phyloP scores from a whole-genome alignment of 139 green algal genomes.

The Micractinium conductrix region DNA sequence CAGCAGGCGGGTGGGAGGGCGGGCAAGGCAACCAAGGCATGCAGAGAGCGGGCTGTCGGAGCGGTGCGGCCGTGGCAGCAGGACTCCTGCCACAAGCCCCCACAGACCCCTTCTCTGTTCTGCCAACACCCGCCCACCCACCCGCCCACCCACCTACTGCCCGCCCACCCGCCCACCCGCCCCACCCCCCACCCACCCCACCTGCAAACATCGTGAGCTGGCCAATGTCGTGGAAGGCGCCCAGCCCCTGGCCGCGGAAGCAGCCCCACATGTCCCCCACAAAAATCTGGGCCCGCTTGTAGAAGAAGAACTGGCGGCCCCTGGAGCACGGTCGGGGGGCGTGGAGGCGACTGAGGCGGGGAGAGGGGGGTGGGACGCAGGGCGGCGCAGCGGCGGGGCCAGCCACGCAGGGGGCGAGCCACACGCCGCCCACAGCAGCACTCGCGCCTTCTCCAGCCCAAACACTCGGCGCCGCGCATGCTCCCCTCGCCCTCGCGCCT shows the following conservation, averaged over 20 bases:
- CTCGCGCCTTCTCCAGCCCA: not conserved
- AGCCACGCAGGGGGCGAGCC: not conserved
- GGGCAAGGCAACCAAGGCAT: too few species aligned
- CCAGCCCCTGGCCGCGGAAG: slow-evolving; percentile 78
- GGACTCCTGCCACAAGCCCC: too few species aligned
- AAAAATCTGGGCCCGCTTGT: slow-evolving; percentile 98
- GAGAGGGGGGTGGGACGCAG: too few species aligned
- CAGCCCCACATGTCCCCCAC: slow-evolving; percentile 90
- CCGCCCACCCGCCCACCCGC: too few species aligned
- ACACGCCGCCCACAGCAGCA: not conserved
- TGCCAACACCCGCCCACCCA: too few species aligned
- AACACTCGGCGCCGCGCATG: too few species aligned
- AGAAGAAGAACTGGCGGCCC: slow-evolving; percentile 88
- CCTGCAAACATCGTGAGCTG: slow-evolving; percentile 93
- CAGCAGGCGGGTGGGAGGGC: too few species aligned
- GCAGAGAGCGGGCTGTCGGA: too few species aligned
- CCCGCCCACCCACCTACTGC: too few species aligned
- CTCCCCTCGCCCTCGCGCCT: too few species aligned
- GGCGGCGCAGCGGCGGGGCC: not conserved
- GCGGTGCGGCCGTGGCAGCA: too few species aligned
- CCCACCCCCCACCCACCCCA: not conserved
- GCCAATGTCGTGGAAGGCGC: slow-evolving; percentile 81
- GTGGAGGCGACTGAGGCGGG: not conserved
- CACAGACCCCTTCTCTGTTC: not conserved
- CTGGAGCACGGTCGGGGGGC: slow-evolving; percentile 6